Evolutionary conservation across 2,329 filamentous ascomycete genomes (phyloP).

Genomic region (Venturiaceae sp.): DNA sequence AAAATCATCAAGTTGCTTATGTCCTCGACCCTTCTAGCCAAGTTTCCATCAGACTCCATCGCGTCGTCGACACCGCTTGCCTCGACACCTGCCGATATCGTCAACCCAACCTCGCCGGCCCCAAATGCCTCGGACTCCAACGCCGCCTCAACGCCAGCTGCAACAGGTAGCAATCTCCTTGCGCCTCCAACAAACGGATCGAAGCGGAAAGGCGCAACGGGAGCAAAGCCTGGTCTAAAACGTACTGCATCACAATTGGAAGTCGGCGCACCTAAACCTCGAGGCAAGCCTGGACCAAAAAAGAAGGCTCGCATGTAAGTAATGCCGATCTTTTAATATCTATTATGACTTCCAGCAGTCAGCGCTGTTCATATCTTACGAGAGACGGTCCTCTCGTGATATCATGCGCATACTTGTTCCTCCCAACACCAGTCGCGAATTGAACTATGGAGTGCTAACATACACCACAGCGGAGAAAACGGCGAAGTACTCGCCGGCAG

Average conservation of each 20-base stretch:
- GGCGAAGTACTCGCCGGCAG: conserved; percentile 33
- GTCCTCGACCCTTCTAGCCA: background rate
- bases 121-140: background rate
- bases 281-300: conserved; percentile 89
- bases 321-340: background rate
- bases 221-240: conserved; percentile 56
- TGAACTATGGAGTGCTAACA: background rate
- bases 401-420: no score
- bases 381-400: no score
- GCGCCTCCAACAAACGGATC: background rate
- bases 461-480: conserved; percentile 26
- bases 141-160: background rate
- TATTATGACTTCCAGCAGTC: conserved; percentile 6
- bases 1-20: background rate
- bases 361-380: background rate
- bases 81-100: background rate
- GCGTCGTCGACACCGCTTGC: background rate
- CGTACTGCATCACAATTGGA: conserved; percentile 38
- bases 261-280: conserved; percentile 49
- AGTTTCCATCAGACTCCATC: conserved; percentile 2
- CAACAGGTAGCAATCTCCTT: background rate
- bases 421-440: background rate
- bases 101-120: background rate
- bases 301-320: conserved; percentile 92
- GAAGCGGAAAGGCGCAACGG: conserved; percentile 70